phyloP scores from a whole-genome alignment of 2,329 filamentous ascomycete genomes.

The Hymenoscyphus occultus region DNA sequence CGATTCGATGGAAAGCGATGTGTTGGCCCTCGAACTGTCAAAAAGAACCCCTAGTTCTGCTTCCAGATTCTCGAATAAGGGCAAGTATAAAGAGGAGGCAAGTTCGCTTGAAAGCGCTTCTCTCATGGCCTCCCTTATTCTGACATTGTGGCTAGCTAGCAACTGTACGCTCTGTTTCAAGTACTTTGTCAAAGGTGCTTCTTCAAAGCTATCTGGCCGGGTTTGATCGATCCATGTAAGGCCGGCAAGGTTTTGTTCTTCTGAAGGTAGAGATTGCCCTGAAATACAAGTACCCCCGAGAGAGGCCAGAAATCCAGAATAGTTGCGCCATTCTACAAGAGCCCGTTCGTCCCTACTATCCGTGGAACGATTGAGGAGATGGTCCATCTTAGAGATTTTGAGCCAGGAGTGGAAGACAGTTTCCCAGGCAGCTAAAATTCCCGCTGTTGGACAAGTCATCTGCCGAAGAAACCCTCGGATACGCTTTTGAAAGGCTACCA shows the following conservation, averaged over 20 bases:
- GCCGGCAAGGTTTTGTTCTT: constrained; percentile 55
- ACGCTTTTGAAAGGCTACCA: constrained; percentile 68
- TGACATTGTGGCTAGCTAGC: constrained; percentile 60
- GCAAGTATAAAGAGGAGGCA: constrained; percentile 57
- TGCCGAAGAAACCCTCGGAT: constrained; percentile 57
- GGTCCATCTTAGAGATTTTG: constrained; percentile 52
- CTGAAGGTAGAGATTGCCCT: constrained; percentile 51
- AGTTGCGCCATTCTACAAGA: constrained; percentile 65
- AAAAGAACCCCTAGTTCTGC: constrained; percentile 62
- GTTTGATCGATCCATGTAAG: constrained; percentile 59
- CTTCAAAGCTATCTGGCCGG: constrained; percentile 57
- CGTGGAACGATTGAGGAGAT: constrained; percentile 52
- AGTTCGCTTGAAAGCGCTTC: constrained; percentile 66
- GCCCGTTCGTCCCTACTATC: constrained; percentile 54
- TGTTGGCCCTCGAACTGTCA: constrained; percentile 50
- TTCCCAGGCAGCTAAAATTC: constrained; percentile 67
- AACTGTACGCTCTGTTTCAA: constrained; percentile 63
- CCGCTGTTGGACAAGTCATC: constrained; percentile 60
- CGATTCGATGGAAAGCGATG: constrained; percentile 53
- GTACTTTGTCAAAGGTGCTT: constrained; percentile 58
- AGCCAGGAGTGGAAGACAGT: constrained; percentile 64
- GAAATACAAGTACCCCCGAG: constrained; percentile 64
- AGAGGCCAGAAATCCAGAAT: constrained; percentile 66
- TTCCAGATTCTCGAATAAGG: constrained; percentile 63
- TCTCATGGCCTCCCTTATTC: constrained; percentile 63